These are phyloP conservation scores for Fagopyrum homotropicum DNA, from an alignment of 148 eudicot genomes.

Conservation along the genomic window DNA sequence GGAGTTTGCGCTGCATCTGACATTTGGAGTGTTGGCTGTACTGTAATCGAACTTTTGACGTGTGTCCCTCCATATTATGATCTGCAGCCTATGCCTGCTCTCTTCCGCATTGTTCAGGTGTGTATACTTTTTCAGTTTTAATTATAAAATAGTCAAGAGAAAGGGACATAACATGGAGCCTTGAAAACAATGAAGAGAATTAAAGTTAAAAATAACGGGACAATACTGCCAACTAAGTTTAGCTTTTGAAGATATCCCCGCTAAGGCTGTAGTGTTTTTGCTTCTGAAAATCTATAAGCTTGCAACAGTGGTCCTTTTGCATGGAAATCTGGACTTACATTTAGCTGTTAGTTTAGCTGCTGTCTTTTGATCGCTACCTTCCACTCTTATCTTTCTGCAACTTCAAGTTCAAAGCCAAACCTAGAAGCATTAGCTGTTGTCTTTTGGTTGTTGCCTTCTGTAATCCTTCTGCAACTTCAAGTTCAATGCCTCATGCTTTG, in stretches of 20 bases:
- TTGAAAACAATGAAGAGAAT: not conserved
- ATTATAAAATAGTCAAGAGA: not conserved
- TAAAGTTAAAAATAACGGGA: not conserved
- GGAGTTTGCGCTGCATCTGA: conserved; percentile 99
- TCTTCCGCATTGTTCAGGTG: conserved; percentile 98
- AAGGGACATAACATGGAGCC: not conserved
- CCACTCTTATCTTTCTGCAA: not conserved
- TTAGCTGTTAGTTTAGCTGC: not conserved
- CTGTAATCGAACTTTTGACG: conserved; percentile 97
- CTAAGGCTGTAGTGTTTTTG: not conserved
- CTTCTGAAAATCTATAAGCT: not conserved
- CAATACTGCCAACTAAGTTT: not conserved
- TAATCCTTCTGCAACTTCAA: not conserved
- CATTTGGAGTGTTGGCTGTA: conserved; percentile 99
- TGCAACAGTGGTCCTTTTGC: not conserved
- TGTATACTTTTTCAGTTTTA: conserved; percentile 1
- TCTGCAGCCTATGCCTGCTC: conserved; percentile 99
- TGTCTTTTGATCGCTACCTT: not conserved
- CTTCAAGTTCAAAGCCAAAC: not conserved
- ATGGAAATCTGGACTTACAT: not conserved
- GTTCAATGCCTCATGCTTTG: not conserved
- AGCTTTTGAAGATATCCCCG: not conserved
- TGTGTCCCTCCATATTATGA: conserved; percentile 98
- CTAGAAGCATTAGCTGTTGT: too few relatives aligned
- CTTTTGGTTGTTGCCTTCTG: not conserved